phyloP scores from a whole-genome alignment of 768 basidiomycete species.

The Rhodotorula sphaerocarpa region DNA sequence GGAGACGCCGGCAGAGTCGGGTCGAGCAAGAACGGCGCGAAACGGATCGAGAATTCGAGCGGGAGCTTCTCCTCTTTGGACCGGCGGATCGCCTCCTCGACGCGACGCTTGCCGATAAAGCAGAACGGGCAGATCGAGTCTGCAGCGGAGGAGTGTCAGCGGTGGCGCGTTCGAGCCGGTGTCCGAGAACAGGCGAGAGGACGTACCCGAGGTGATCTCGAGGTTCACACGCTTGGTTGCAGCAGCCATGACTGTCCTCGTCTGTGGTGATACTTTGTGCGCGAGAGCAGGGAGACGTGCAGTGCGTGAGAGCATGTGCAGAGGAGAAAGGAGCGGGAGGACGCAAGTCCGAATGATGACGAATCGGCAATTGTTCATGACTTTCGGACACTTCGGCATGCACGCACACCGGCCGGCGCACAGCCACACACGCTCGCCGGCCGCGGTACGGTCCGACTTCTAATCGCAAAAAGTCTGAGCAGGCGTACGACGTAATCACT shows the following conservation, averaged over 20 bases:
- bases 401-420: too few relatives aligned
- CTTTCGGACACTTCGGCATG: too few relatives aligned
- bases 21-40: conserved; percentile 37
- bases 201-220: conserved; percentile 18
- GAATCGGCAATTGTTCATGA: too few relatives aligned
- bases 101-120: conserved; percentile 32
- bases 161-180: background rate
- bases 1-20: conserved; percentile 29
- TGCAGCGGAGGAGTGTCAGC: background rate
- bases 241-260: conserved; percentile 17
- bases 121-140: conserved; percentile 34
- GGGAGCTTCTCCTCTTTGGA: conserved; percentile 19
- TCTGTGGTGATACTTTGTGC: too few relatives aligned
- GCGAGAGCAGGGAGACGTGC: background rate
- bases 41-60: conserved; percentile 24
- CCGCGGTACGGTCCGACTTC: too few relatives aligned
- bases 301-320: conserved; percentile 12
- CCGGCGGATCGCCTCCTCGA: conserved; percentile 24
- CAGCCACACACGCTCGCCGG: too few relatives aligned
- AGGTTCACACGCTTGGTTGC: conserved; percentile 5
- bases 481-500: too few relatives aligned
- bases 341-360: background rate
- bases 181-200: background rate
- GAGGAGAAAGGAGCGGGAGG: background rate
- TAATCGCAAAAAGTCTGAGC: too few relatives aligned